phyloP scores from a whole-genome alignment of 2,329 filamentous ascomycete genomes.

The Fusarium paranaense region DNA sequence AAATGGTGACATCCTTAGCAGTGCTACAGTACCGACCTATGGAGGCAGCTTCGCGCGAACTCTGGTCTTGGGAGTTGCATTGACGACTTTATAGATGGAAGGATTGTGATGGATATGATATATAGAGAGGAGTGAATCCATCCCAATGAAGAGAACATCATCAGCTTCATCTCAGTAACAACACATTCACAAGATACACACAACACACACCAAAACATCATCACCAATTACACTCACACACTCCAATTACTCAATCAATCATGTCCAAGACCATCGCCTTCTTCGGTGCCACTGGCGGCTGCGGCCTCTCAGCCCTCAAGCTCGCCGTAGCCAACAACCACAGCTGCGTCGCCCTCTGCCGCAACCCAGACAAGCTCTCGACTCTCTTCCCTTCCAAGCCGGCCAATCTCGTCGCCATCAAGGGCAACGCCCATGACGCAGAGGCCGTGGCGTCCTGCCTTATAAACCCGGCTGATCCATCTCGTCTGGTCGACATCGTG shows the following conservation, averaged over 20 bases:
- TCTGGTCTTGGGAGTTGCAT: neutral
- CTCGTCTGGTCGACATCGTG: conserved; percentile 52
- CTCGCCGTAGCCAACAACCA: conserved; percentile 51
- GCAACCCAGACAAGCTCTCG: conserved; percentile 55
- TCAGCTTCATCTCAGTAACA: neutral
- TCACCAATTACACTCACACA: neutral
- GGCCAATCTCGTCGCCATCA: conserved; percentile 50
- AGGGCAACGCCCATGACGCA: conserved; percentile 54
- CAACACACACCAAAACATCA: neutral
- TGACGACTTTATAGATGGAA: neutral
- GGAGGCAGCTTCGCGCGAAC: neutral
- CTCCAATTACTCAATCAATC: conserved; percentile 13
- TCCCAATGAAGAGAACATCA: neutral
- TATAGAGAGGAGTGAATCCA: conserved; percentile 13
- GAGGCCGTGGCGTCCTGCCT: conserved; percentile 50
- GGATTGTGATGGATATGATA: conserved; percentile 6
- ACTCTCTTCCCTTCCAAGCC: conserved; percentile 45
- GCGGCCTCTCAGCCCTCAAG: conserved; percentile 53
- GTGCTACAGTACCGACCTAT: neutral
- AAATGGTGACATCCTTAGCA: neutral
- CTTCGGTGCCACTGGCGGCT: conserved; percentile 58
- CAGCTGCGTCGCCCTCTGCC: conserved; percentile 55
- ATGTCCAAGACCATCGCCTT: conserved; percentile 45
- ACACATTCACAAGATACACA: neutral
- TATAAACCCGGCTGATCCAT: conserved; percentile 36